phyloP scores from a whole-genome alignment of 2,329 filamentous ascomycete genomes.

The Penicillium sp. region DNA sequence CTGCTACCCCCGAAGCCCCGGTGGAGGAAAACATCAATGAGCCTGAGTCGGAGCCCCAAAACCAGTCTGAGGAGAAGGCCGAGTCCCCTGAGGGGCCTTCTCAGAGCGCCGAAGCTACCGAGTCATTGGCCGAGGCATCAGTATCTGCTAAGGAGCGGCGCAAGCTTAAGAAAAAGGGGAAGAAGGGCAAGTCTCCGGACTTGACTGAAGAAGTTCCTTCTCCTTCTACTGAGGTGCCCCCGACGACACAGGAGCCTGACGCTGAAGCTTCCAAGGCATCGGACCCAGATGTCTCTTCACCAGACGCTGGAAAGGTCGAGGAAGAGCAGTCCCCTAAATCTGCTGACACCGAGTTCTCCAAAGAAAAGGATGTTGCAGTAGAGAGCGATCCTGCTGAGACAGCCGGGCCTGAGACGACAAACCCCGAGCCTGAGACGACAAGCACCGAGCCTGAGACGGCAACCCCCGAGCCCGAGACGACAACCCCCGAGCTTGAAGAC shows the following conservation, averaged over 20 bases:
- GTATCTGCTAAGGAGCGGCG: conserved; percentile 21
- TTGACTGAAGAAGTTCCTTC: conserved; percentile 9
- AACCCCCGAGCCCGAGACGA: background rate
- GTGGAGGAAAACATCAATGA: background rate
- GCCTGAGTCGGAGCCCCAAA: background rate
- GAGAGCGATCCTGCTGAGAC: conserved; percentile 11
- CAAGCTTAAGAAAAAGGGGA: conserved; percentile 23
- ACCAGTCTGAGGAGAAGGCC: background rate
- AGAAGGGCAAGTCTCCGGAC: conserved; percentile 22
- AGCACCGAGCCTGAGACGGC: conserved; percentile 13
- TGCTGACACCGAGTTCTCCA: background rate
- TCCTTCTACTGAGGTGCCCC: conserved; percentile 1
- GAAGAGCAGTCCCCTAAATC: background rate
- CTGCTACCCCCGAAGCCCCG: background rate
- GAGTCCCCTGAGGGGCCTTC: conserved; percentile 1
- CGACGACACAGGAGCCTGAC: conserved; percentile 4
- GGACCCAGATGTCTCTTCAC: background rate
- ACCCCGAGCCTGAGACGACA: conserved; percentile 6
- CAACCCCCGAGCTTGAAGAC: background rate
- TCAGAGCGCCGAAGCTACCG: conserved; percentile 3
- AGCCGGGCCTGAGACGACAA: conserved; percentile 12
- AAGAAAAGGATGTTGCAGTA: conserved; percentile 16
- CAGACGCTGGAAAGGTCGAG: background rate
- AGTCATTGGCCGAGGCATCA: conserved; percentile 4
- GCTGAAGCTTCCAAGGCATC: background rate